Evolutionary conservation across 345 rosid genomes (phyloP).

Genomic region (Bruguiera gymnorhiza): DNA sequence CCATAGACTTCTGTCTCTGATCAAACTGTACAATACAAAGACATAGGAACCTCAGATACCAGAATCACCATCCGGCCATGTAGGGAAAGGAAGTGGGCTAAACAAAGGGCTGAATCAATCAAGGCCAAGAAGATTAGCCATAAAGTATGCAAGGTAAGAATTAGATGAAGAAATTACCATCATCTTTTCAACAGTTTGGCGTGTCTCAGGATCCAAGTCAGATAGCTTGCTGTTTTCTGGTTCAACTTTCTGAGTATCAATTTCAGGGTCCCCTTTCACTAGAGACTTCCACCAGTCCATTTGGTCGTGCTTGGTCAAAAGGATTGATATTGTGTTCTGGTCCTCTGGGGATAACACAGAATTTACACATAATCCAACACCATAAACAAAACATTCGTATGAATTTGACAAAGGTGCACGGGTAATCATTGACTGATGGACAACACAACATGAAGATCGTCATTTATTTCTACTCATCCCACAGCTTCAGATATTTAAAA

Average conservation of each 20-base stretch:
- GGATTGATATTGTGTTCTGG: slow-evolving; percentile 53
- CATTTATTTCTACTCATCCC: no score
- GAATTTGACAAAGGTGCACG: background rate
- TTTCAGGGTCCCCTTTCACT: slow-evolving; percentile 78
- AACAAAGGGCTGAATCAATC: background rate
- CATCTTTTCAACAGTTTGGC: slow-evolving; percentile 83
- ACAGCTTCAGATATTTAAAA: no score
- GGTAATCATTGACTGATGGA: background rate
- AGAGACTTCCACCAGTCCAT: slow-evolving; percentile 94
- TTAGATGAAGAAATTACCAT: slow-evolving; percentile 47
- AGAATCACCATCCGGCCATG: background rate
- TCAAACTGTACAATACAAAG: slow-evolving; percentile 53
- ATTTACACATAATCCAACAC: slow-evolving; percentile 1
- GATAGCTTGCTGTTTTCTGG: slow-evolving; percentile 80
- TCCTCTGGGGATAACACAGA: slow-evolving; percentile 48
- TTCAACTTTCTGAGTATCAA: slow-evolving; percentile 92
- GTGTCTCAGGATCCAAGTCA: slow-evolving; percentile 80
- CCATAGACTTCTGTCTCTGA: slow-evolving; percentile 91
- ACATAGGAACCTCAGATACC: background rate
- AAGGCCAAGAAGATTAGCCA: slow-evolving; percentile 1
- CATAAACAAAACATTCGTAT: background rate
- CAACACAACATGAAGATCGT: background rate
- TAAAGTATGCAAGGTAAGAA: background rate
- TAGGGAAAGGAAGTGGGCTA: background rate
- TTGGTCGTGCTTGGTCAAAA: slow-evolving; percentile 84